phyloP scores from a whole-genome alignment of 2,329 filamentous ascomycete genomes.

The Aaosphaeria pasadenensis region DNA sequence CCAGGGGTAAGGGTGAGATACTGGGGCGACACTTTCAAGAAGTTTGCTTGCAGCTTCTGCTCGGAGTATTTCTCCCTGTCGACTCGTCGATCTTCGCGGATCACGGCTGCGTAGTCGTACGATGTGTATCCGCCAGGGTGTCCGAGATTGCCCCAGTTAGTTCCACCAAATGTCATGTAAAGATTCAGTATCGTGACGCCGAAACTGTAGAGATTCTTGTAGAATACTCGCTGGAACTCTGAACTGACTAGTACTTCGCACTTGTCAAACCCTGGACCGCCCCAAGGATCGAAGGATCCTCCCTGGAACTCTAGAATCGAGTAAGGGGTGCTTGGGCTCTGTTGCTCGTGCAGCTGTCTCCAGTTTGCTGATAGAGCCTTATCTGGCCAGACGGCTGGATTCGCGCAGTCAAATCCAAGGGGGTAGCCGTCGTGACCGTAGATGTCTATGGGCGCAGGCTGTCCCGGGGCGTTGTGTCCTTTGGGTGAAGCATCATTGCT shows the following conservation, averaged over 20 bases:
- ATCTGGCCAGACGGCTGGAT: constrained; percentile 61
- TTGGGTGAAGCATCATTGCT: constrained; percentile 66
- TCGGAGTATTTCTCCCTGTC: constrained; percentile 76
- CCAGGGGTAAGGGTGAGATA: constrained; percentile 55
- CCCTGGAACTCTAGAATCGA: constrained; percentile 68
- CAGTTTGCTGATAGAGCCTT: constrained; percentile 56
- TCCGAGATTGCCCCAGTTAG: constrained; percentile 71
- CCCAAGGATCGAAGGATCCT: constrained; percentile 72
- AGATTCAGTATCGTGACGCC: constrained; percentile 67
- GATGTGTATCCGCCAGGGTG: constrained; percentile 58
- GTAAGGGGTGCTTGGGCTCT: constrained; percentile 65
- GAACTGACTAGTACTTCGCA: constrained; percentile 65
- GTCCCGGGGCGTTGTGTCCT: constrained; percentile 64
- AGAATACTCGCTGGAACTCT: constrained; percentile 76
- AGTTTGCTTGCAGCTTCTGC: constrained; percentile 72
- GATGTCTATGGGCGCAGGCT: constrained; percentile 58
- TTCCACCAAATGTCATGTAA: constrained; percentile 78
- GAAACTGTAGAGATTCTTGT: constrained; percentile 70
- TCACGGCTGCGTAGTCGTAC: constrained; percentile 62
- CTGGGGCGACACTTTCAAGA: constrained; percentile 67
- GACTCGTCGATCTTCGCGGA: constrained; percentile 67
- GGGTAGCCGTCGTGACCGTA: constrained; percentile 67
- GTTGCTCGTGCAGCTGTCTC: constrained; percentile 51
- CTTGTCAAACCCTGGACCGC: constrained; percentile 65
- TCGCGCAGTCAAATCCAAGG: constrained; percentile 57